Evolutionary conservation across 371 early-diverging fungal species (phyloP), one percentile per base, ranked within the genome.

Genomic region (Choanephora cucurbitarum): DNA sequence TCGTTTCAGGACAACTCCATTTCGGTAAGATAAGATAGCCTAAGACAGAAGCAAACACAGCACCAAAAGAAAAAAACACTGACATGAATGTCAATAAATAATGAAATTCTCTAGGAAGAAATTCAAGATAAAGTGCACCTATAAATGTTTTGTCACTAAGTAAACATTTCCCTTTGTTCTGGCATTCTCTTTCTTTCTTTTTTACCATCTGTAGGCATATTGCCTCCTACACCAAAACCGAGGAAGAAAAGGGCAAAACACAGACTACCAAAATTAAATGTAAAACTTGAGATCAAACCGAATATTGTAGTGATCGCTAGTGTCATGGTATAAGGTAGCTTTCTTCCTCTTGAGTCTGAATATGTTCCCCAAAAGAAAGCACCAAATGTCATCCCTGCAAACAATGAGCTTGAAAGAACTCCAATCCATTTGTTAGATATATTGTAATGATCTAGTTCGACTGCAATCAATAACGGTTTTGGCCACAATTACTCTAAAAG

Each of bases 201-300:
- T 19, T 57, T 77, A 82, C 87, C 85, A 73, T 91, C 91, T 19
- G 91, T 91, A n/a, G 94, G 92, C 84, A 92, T 86, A 60, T 92
- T 93, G 24, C 94, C 94, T 45, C 94, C 94, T 31, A 93, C 90
- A 14, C 92, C 93, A 66, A 91, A 85, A 3, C 92, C 93, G 51
- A 92, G 72, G 5, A 79, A 81, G 44, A 89, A 83, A 2, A 91
- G 63, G 28, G 83, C 68, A 11, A 84, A 23, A 57, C 89, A 91
- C 17, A 91, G 69, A 32, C 79, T 64, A 45, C 73, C 53, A 59
- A 91, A 92, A 22, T 73, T 78, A 37, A 84, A 83, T 8, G 89
- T 75, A 28, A 88, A 75, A 43, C 90, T 85, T 4, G 93, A 80
- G 5, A 85, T 56, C 31, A 85, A 61, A 0, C 91, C 93, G 76